A percentile compares a stretch with the other conserved stretches of the same genome.
phyloP scores from a whole-genome alignment of 768 basidiomycete genomes.

The Boletales sp. region DNA sequence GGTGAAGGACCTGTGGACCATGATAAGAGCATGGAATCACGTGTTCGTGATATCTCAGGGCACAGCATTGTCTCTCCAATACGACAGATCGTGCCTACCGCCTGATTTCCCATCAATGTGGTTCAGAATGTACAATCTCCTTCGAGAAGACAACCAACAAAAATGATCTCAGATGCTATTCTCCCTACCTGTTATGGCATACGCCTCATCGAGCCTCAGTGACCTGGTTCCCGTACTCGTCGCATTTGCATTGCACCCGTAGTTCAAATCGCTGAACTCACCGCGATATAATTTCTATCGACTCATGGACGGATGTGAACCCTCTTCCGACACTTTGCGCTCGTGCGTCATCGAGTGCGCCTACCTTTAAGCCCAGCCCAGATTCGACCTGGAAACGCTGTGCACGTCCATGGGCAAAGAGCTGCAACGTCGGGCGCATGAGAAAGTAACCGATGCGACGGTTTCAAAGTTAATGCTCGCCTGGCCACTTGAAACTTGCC shows the following conservation, averaged over 20 bases:
- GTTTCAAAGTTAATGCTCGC: no score
- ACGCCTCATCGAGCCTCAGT: constrained; percentile 9
- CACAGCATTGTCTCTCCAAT: constrained; percentile 8
- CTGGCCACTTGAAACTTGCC: no score
- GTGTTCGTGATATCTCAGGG: neutral
- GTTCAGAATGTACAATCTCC: constrained; percentile 23
- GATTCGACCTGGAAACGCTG: no score
- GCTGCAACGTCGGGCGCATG: no score
- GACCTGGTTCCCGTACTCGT: constrained; percentile 25
- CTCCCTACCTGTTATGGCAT: constrained; percentile 26
- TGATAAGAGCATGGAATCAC: constrained; percentile 2
- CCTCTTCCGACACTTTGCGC: no score
- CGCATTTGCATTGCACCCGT: constrained; percentile 20
- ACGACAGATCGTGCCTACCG: constrained; percentile 21
- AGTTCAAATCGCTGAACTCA: constrained; percentile 3
- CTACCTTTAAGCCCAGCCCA: no score
- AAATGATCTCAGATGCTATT: constrained; percentile 22
- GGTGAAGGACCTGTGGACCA: neutral
- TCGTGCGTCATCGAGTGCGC: no score
- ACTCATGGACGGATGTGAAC: neutral
- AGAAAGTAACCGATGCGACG: no score
- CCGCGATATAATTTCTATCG: constrained; percentile 7
- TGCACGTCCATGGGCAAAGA: no score
- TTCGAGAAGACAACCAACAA: constrained; percentile 6
- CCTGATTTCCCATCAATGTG: constrained; percentile 16